Conservation (phyloP, 2,329 filamentous ascomycete genomes). For the Ophiognomonia clavigignenti-juglandacearum region DNA sequence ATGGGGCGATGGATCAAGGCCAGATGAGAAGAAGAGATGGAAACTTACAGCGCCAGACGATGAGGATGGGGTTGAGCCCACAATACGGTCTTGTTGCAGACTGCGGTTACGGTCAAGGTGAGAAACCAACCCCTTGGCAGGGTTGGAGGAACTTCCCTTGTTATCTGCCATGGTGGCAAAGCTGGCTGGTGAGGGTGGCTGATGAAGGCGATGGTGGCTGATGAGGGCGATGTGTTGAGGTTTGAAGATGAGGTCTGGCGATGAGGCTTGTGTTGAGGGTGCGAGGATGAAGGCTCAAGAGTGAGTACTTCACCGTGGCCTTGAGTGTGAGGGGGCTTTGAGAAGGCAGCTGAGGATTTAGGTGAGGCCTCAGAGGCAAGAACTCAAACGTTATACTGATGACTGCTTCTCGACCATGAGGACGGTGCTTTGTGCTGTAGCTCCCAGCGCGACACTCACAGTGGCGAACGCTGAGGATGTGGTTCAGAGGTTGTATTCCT, state of each 20-base stretch:
- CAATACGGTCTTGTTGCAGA: slow-evolving; percentile 66
- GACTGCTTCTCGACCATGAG: no score
- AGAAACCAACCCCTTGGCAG: slow-evolving; percentile 68
- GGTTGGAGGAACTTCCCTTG: slow-evolving; percentile 70
- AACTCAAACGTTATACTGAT: no score
- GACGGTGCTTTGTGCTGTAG: no score
- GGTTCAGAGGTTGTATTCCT: no score
- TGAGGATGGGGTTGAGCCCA: slow-evolving; percentile 16
- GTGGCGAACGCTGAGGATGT: no score
- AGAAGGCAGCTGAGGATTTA: no score
- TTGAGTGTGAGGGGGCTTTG: no score
- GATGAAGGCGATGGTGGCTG: slow-evolving; percentile 2
- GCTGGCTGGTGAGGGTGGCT: not conserved
- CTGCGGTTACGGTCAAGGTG: slow-evolving; percentile 65
- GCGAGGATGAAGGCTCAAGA: no score
- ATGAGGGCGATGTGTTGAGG: not conserved
- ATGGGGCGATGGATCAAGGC: not conserved
- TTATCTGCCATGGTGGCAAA: slow-evolving; percentile 35
- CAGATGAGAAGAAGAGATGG: not conserved
- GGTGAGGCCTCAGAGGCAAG: no score
- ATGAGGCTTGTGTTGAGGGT: not conserved
- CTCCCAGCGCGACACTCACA: no score
- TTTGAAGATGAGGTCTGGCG: not conserved
- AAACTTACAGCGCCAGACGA: slow-evolving; percentile 18
- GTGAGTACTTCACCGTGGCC: no score